phyloP scores from a whole-genome alignment of 2,329 filamentous ascomycete genomes.

The Curvularia hawaiiensis region DNA sequence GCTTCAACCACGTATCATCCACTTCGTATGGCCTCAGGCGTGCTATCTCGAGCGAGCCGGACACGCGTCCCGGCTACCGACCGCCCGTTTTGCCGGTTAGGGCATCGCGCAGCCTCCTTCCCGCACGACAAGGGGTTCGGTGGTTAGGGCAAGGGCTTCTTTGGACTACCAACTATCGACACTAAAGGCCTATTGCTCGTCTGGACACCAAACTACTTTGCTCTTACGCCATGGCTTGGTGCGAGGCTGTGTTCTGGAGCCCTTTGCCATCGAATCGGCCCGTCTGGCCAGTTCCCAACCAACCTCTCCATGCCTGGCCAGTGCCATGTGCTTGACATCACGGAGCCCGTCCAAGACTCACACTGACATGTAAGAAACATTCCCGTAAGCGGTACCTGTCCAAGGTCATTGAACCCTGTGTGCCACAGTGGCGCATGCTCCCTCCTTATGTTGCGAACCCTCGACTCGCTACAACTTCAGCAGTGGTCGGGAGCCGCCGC shows the following conservation, averaged over 20 bases:
- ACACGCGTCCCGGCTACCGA: constrained; percentile 16
- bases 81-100: constrained; percentile 14
- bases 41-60: constrained; percentile 3
- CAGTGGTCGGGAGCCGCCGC: not conserved
- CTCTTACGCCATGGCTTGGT: not conserved
- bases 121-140: constrained; percentile 3
- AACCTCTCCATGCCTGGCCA: constrained; percentile 13
- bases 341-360: constrained; percentile 14
- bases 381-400: constrained; percentile 27
- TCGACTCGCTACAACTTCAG: not conserved
- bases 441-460: constrained; percentile 15
- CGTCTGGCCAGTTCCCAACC: constrained; percentile 13
- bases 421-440: constrained; percentile 45
- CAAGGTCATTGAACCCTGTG: constrained; percentile 37
- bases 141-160: constrained; percentile 2
- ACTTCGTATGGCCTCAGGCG: constrained; percentile 15
- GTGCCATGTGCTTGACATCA: constrained; percentile 17
- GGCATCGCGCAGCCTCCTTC: constrained; percentile 6
- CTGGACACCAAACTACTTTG: not conserved
- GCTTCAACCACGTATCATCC: constrained; percentile 37
- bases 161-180: constrained; percentile 1
- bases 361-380: constrained; percentile 14
- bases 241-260: constrained; percentile 4
- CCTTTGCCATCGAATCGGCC: constrained; percentile 8
- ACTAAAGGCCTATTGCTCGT: not conserved